Evolutionary conservation across 2,329 filamentous ascomycete genomes (phyloP).

Genomic region (Aspergillus flavus): DNA sequence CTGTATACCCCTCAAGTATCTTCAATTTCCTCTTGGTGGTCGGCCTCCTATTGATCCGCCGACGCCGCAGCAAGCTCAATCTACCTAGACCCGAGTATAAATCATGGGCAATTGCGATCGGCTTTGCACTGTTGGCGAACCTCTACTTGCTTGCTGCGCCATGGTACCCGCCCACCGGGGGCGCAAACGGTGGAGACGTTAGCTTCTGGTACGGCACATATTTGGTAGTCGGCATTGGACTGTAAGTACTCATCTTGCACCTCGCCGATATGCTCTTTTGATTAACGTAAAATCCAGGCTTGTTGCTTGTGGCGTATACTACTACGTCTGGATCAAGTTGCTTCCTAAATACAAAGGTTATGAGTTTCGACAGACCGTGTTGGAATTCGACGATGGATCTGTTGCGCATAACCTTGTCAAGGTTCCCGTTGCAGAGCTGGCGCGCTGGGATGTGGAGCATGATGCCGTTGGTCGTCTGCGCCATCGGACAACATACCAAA

Average conservation of each 20-base stretch:
- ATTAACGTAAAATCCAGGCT: constrained; percentile 43
- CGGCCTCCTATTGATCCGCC: constrained; percentile 62
- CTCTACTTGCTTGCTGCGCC: constrained; percentile 68
- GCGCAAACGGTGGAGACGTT: constrained; percentile 64
- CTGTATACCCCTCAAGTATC: constrained; percentile 60
- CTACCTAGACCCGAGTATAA: constrained; percentile 56
- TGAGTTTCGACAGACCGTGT: constrained; percentile 57
- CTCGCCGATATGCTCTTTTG: background rate
- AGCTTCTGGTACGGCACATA: constrained; percentile 77
- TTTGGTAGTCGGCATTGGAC: constrained; percentile 63
- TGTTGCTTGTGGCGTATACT: constrained; percentile 58
- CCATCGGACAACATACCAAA: background rate
- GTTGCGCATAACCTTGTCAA: constrained; percentile 56
- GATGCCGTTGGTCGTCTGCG: constrained; percentile 47
- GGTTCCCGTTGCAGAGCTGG: constrained; percentile 55
- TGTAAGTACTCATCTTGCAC: constrained; percentile 51
- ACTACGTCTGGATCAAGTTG: constrained; percentile 60
- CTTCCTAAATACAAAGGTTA: constrained; percentile 59
- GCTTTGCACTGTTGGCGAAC: constrained; percentile 63
- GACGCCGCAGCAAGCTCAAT: constrained; percentile 54
- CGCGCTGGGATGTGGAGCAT: constrained; percentile 61
- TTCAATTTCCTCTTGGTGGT: constrained; percentile 61
- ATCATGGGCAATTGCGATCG: constrained; percentile 60
- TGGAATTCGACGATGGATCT: constrained; percentile 54
- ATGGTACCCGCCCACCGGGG: constrained; percentile 68